phyloP scores from a whole-genome alignment of 768 basidiomycete genomes.

The Mycena kentingensis region DNA sequence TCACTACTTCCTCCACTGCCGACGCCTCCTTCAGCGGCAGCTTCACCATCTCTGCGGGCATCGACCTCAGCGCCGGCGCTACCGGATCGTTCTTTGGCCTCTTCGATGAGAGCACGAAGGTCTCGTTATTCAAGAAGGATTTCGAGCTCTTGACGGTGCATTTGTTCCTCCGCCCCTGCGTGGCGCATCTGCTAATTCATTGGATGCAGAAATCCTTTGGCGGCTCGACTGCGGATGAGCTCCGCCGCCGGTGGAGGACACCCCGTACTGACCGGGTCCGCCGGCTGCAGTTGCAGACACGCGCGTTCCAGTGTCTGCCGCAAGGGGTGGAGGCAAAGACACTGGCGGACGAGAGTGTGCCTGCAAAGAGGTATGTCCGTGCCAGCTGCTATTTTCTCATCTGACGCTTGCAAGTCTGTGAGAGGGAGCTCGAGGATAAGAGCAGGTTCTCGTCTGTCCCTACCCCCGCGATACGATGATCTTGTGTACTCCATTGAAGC shows the following conservation, averaged over 20 bases:
- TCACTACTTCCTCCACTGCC: not conserved
- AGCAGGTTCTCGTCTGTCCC: too few species aligned
- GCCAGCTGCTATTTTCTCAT: too few species aligned
- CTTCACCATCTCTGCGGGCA: conserved; percentile 9
- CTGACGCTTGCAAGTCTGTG: too few species aligned
- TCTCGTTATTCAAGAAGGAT: conserved; percentile 18
- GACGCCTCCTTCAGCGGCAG: conserved; percentile 11
- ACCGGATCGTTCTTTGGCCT: conserved; percentile 14
- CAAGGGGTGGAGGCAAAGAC: not conserved
- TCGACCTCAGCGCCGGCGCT: conserved; percentile 15
- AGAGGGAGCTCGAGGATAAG: too few species aligned
- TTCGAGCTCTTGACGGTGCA: conserved; percentile 13
- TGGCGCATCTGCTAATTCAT: not conserved
- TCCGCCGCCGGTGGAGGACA: not conserved
- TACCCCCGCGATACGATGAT: too few species aligned
- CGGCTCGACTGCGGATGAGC: not conserved
- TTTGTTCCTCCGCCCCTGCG: not conserved
- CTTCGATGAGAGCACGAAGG: conserved; percentile 13
- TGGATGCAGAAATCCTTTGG: conserved; percentile 12
- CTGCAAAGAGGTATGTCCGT: conserved; percentile 14
- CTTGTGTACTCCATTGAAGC: too few species aligned
- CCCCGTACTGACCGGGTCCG: not conserved
- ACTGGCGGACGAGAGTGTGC: conserved; percentile 4
- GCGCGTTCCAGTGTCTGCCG: not conserved
- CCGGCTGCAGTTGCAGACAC: conserved; percentile 1